Evolutionary conservation across 2,329 filamentous ascomycete genomes (phyloP), one percentile per base, ranked within the genome.

Genomic region (Pseudophaeomoniella oleicola): DNA sequence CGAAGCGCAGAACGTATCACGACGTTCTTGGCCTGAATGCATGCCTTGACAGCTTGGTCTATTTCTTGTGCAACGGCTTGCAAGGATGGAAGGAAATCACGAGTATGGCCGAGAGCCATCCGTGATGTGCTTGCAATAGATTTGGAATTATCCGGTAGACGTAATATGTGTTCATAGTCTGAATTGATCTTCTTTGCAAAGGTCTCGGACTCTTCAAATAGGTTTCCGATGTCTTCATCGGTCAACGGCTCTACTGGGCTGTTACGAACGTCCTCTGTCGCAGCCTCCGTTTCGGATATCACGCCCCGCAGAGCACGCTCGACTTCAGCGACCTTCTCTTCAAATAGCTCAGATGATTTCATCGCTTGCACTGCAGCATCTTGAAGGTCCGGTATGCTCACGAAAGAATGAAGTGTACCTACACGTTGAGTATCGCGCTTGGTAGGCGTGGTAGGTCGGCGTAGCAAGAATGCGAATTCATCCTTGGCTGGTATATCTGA

Each of bases 171-270:
- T 46, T 86, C 79, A 51, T 85, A 83, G 56, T 96, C 90, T 4
- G 79, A 82, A 34, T 78, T 76, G 35, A 98, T 81, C 58, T 94
- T 94, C 49, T 77, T 85, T 36, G 78, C 78, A 38, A 96, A 69
- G 0, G 83, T 80, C 52, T 88, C 79, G 31, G 96, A 85, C 53
- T 96, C 90, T 42, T 85, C 72, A 35, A 90, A 65, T 4, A 94
- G 63, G 42, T 80, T 75, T 15, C 64, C 58, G 4, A 80, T 69
- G 34, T 74, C 68, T 14, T 36, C 40, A n/a, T 41, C 36, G 14
- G 45, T 42, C 30, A 63, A 64, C 40, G 75, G 75, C 13, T 66
- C 62, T 33, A 75, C 53, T 4, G 69, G 15, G 68, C 79, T 34
- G 67, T 71, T 39, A 52, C 64, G 45, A 62, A 50, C 46, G 16